Conservation (phyloP, 495 filamentous ascomycete species). For the Aspergillus hancockii region DNA sequence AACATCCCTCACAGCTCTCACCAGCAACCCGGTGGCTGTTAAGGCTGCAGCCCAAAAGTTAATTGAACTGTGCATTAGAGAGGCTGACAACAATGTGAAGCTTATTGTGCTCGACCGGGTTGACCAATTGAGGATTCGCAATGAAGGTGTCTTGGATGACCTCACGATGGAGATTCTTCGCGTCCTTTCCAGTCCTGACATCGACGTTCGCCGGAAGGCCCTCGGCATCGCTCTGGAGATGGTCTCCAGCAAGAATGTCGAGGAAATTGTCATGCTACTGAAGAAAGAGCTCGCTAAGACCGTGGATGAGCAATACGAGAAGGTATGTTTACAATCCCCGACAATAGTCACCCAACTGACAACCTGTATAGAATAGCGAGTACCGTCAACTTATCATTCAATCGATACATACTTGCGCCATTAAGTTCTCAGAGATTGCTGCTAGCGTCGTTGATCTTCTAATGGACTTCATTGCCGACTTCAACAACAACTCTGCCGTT, state of each 20-base stretch:
- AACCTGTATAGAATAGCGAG: slow-evolving; percentile 70
- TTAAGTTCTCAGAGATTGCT: slow-evolving; percentile 98
- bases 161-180: slow-evolving; percentile 97
- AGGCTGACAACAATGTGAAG: slow-evolving; percentile 98
- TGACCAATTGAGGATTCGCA: slow-evolving; percentile 85
- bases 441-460: slow-evolving; percentile 93
- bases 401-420: slow-evolving; percentile 95
- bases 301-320: slow-evolving; percentile 97
- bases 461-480: slow-evolving; percentile 99
- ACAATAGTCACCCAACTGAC: slow-evolving; percentile 21
- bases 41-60: slow-evolving; percentile 96
- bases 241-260: slow-evolving; percentile 98
- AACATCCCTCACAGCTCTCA: slow-evolving; percentile 92
- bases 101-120: slow-evolving; percentile 96
- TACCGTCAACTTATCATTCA: slow-evolving; percentile 95
- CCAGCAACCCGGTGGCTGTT: slow-evolving; percentile 94
- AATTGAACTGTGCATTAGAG: slow-evolving; percentile 94
- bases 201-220: slow-evolving; percentile 93
- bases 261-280: slow-evolving; percentile 92
- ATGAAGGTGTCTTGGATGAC: slow-evolving; percentile 92
- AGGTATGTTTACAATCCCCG: slow-evolving; percentile 44
- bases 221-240: slow-evolving; percentile 91
- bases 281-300: slow-evolving; percentile 98
- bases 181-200: slow-evolving; percentile 93
- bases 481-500: slow-evolving; percentile 94